Base-by-base conservation (phyloP, 768 basidiomycete genomes). In the Rhodotorula kratochvilovae region DNA sequence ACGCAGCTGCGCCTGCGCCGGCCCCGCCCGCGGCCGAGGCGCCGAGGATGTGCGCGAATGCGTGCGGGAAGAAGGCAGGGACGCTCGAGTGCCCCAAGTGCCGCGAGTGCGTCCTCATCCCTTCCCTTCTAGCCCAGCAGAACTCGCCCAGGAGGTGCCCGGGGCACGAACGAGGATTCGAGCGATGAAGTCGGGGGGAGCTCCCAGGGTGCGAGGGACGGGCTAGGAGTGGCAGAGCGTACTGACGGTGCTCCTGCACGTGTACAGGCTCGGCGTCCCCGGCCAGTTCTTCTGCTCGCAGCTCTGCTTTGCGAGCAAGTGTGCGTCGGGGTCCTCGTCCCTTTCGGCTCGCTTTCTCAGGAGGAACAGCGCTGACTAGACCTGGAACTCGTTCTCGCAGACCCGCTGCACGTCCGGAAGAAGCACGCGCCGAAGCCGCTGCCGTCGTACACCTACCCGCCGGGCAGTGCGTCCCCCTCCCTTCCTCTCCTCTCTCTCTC, bases 251-350 rank as follows among this genome's bases (percentile, higher is more conserved):
- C 53, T 1, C 48, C 27, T 46, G 6, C 3, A 36, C 25, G 35
- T n/a, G 11, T 27, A 19, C 61, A 71, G 70, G 12, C 48, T 46
- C 12, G 48, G 56, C 12, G n/a, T 64, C 29, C 39, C 58, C n/a
- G 68, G 61, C 13, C 45, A 60, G 33, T 43, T 63, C 21, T 69
- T 75, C 63, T 75, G 74, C 63, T 27, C 29, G 0, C 64, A 61
- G 13, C 39, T 45, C 21, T 75, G 74, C 63, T 75, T 66, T 68
- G 48, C 36, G 8, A 42, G 43, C 19, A 72, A 72, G 56, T 72
- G 74, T 71, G 51, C 33, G 63, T 56, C 19, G 3, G 12, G 16
- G 3, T n/a, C 6, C 42, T 25, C 27, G 16, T 8, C 15, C 17
- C 23, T 42, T 50, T 6, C 48, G 31, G 35, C 35, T 57, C 21